Percentiles rank a stretch among this genome's conserved stretches.
Conservation (phyloP, 2,329 filamentous ascomycete species). For the Cladosporium sp. region DNA sequence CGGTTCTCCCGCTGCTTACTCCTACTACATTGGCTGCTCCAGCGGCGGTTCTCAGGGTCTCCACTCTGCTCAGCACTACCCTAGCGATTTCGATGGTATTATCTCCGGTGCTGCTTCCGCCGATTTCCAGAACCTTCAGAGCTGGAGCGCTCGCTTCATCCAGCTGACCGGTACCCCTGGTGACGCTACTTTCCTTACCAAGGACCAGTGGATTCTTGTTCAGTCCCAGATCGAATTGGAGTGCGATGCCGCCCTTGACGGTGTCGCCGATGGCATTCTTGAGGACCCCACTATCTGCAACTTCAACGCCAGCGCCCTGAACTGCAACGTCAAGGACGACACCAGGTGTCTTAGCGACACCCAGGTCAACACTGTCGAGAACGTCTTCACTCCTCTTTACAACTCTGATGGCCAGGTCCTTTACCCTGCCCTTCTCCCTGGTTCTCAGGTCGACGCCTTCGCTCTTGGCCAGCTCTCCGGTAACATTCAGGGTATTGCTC, state of each 20-base stretch:
- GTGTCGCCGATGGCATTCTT: conserved; percentile 51
- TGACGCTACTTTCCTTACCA: conserved; percentile 45
- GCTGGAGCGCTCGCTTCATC: conserved; percentile 49
- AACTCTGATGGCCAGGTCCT: conserved; percentile 49
- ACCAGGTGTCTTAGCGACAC: conserved; percentile 47
- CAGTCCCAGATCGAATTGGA: conserved; percentile 50
- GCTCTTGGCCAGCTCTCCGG: conserved; percentile 44
- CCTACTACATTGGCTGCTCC: conserved; percentile 53
- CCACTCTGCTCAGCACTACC: conserved; percentile 49
- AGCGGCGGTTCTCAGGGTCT: conserved; percentile 52
- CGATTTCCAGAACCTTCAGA: conserved; percentile 48
- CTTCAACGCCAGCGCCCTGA: conserved; percentile 38
- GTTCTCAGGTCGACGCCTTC: conserved; percentile 46
- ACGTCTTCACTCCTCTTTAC: conserved; percentile 47
- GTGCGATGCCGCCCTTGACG: conserved; percentile 54
- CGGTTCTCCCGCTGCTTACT: conserved; percentile 41
- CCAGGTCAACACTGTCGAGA: conserved; percentile 49
- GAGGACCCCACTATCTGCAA: conserved; percentile 50
- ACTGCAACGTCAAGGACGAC: conserved; percentile 42
- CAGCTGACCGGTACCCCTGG: conserved; percentile 44
- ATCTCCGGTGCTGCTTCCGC: conserved; percentile 49
- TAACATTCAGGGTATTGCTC: conserved; percentile 46
- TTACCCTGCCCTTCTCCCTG: conserved; percentile 55
- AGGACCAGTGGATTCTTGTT: conserved; percentile 46
- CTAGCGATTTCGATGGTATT: conserved; percentile 53